Percentiles rank a stretch among this genome's conserved stretches.
Conservation (phyloP, 1,284 basidiomycete species). For the Anthracocystis panici-leucophaei region DNA sequence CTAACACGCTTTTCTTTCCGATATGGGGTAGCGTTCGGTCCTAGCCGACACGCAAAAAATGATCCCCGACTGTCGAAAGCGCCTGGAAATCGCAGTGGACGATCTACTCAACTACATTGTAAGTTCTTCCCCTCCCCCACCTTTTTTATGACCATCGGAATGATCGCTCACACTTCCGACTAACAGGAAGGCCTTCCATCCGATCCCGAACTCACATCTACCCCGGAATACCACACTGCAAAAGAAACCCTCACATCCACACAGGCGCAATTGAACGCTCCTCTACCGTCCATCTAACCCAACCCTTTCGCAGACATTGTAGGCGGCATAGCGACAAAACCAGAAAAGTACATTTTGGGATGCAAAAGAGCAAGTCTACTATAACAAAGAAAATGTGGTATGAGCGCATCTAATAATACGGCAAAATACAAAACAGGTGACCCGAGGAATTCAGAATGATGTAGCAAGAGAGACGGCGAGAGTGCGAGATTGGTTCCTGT, state of each 20-base stretch:
- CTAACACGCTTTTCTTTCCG: not conserved
- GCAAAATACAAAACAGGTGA: not conserved
- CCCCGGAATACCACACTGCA: slow-evolving; percentile 13
- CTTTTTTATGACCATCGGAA: too few relatives aligned
- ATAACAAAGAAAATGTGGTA: not conserved
- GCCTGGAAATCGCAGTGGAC: slow-evolving; percentile 41
- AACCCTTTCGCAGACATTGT: too few relatives aligned
- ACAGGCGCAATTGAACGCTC: slow-evolving; percentile 1
- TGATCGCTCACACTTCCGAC: not conserved
- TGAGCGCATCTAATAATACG: too few relatives aligned
- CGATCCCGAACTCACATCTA: not conserved
- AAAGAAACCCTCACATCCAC: slow-evolving; percentile 7
- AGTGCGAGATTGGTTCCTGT: not conserved
- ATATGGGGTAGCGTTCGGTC: slow-evolving; percentile 26
- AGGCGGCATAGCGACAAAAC: not conserved
- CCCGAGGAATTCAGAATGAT: too few relatives aligned
- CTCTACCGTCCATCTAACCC: slow-evolving; percentile 13
- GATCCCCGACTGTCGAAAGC: slow-evolving; percentile 57
- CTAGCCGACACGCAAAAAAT: slow-evolving; percentile 56
- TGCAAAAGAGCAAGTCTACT: not conserved
- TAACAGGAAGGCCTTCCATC: slow-evolving; percentile 24
- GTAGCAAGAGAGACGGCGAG: not conserved
- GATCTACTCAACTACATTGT: slow-evolving; percentile 51
- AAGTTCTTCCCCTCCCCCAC: slow-evolving; percentile 14
- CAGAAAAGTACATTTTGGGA: not conserved